Evolutionary conservation across 2,329 filamentous ascomycete species (phyloP), one percentile per base, ranked within the genome.

Genomic region (Dothideomycetidae sp.): DNA sequence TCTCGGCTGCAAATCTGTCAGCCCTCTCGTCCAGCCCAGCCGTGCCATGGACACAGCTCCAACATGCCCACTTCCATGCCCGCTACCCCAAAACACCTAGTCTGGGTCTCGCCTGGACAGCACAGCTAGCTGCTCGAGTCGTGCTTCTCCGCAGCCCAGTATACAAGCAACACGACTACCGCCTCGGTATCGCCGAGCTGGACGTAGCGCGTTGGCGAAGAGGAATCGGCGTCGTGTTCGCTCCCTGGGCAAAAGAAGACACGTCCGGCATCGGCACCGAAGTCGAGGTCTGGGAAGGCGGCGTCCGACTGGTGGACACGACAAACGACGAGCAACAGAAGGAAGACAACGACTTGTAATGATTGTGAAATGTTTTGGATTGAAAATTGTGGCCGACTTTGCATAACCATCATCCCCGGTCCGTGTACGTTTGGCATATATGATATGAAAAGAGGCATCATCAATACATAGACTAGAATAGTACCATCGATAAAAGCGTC

Each of bases 181-280:
- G 50, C 18, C 58, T 58, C 28, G 61, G 62, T 46, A 38, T 38
- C 9, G 57, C 49, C 40, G 61, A 46, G 46, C 53, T 44, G 31
- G 58, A 68, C 5, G 57, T 78, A 16, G 67, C 60, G 40, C 68
- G 62, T 21, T 85, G 81, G 75, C 70, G 70, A 45, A 66, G 88
- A 41, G 83, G 75, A 65, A 75, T 93, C 67, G 92, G 86, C 57
- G 72, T 96, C 5, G 88, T 93, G 1, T 96, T 93, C 62, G 80
- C 84, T 33, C 72, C 81, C 2, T 90, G 92, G 70, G 71, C 71
- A 3, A 59, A 62, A 2, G 68, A 43, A 62, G 70, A 11, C 54
- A 66, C 36, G 62, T 67, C 9, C 3, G 32, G 14, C 44, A 67
- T 37, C 50, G 73, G 71, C 10, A 65, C 78, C 3, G 77, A 82